A percentile compares a stretch with the other conserved stretches of the same genome.
Evolutionary conservation across 2,329 filamentous ascomycete species (phyloP).

Genomic region (Xylariomycetidae sp.): DNA sequence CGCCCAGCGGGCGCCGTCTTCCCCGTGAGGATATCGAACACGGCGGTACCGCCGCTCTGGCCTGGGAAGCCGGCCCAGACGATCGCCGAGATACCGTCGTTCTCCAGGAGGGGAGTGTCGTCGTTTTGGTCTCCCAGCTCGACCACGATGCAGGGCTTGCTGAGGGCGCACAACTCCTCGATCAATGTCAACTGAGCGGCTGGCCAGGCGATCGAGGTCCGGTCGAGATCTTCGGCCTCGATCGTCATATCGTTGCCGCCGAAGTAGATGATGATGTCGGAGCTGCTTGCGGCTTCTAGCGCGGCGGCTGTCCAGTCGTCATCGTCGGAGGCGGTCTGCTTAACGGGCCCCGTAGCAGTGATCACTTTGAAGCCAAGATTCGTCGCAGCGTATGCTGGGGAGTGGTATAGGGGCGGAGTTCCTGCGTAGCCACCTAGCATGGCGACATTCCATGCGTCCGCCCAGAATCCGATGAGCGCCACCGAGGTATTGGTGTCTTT

Average conservation of each 20-base stretch:
- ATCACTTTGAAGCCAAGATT: conserved; percentile 39
- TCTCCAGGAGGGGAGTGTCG: conserved; percentile 35
- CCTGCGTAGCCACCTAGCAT: conserved; percentile 37
- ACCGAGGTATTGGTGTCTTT: conserved; percentile 13
- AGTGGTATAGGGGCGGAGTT: conserved; percentile 47
- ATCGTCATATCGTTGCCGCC: conserved; percentile 51
- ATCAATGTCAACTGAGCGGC: conserved; percentile 49
- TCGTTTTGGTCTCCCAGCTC: conserved; percentile 47
- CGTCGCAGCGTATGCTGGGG: conserved; percentile 46
- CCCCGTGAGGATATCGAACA: conserved; percentile 45
- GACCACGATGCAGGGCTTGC: conserved; percentile 47
- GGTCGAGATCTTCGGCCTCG: conserved; percentile 50
- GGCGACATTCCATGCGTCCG: conserved; percentile 7
- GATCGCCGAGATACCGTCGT: conserved; percentile 39
- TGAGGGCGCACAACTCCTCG: conserved; percentile 27
- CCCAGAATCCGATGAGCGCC: conserved; percentile 22
- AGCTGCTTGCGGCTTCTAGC: conserved; percentile 33
- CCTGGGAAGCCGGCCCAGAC: conserved; percentile 50
- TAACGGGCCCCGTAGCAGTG: conserved; percentile 33
- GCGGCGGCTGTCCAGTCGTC: conserved; percentile 32
- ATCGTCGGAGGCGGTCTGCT: conserved; percentile 17
- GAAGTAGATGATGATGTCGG: conserved; percentile 50
- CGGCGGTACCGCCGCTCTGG: conserved; percentile 45
- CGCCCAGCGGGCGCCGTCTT: conserved; percentile 40
- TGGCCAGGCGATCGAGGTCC: conserved; percentile 48